Evolutionary conservation across 208 protist species (phyloP), one percentile per base, ranked within the genome.

Genomic region (Endotrypanum monterogeii): DNA sequence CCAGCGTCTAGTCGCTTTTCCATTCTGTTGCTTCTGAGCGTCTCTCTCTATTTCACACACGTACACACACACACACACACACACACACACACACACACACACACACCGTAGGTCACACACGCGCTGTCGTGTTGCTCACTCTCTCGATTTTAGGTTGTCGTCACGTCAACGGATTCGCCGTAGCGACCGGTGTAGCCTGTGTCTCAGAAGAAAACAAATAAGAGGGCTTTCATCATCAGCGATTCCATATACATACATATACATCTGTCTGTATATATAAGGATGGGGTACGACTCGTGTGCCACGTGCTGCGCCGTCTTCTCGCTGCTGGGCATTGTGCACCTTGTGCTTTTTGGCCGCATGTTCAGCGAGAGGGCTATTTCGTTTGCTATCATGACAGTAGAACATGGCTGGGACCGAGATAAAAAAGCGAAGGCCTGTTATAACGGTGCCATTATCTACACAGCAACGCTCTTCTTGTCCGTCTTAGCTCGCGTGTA

Each of bases 361-460:
- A 95, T 97, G 91, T 93, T 96, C 78, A 79, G 82, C 58, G 66
- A 69, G 32, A 78, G 83, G 25, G 89, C 87, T 18, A 74, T 96
- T 62, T 94, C 89, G 55, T 97, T 97, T 58, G 80, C 85, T 41
- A 91, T 97, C 30, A 76, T 71, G 61, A 62, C 86, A 8, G 82
- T 94, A 16, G 88, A 96, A 56, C 74, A 82, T 46, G 86, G 85
- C 1, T 97, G 93, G 91, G 85, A 94, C 61, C 60, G 77, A 9
- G 73, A 89, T 11, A 88, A 75, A 20, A 97, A 97, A 84, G 90
- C 91, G 8, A 89, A 92, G 79, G 78, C 90, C 20, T 96, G 90
- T 82, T 97, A 94, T 78, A 93, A 89, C 63, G 93, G 85, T 4
- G 93, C 93, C 30, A 92, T 95, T 30, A 83, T 94, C 51, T 97